A percentile compares a stretch with the other conserved stretches of the same genome.
Evolutionary conservation across 2,329 filamentous ascomycete genomes (phyloP).

Genomic region (Arthrobotrys entomopaga): DNA sequence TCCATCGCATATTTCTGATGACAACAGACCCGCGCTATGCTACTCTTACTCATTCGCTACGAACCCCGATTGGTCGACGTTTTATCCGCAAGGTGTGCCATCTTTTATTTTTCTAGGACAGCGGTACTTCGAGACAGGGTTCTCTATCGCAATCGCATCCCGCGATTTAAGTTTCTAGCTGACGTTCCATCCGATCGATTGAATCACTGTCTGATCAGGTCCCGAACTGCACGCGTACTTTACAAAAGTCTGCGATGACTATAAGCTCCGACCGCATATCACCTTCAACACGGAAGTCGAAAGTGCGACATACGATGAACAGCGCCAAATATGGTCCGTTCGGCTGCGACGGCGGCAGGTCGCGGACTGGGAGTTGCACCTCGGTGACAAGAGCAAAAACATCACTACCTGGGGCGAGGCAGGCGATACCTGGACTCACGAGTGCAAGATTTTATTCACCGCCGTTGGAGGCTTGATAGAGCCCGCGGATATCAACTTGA

Average conservation of each 20-base stretch:
- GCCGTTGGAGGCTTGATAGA: constrained; percentile 69
- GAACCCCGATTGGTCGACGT: constrained; percentile 66
- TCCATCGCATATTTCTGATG: constrained; percentile 1
- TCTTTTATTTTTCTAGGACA: no score
- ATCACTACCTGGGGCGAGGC: constrained; percentile 13
- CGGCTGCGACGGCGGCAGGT: constrained; percentile 66
- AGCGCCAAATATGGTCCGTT: constrained; percentile 69
- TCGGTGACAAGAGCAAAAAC: constrained; percentile 61
- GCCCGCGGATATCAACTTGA: constrained; percentile 66
- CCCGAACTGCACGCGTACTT: constrained; percentile 67
- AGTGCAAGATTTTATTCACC: constrained; percentile 68
- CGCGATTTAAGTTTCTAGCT: not conserved
- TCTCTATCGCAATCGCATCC: not conserved
- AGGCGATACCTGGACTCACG: constrained; percentile 65
- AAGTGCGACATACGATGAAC: constrained; percentile 66
- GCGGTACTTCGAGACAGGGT: no score
- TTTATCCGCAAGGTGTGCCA: constrained; percentile 62
- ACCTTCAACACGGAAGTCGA: constrained; percentile 70
- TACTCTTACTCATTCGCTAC: constrained; percentile 70
- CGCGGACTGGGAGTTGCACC: constrained; percentile 68
- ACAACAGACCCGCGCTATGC: constrained; percentile 66
- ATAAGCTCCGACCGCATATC: constrained; percentile 69
- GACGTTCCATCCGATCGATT: no score
- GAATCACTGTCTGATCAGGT: constrained; percentile 59
- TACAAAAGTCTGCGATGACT: constrained; percentile 67